Percentiles rank a stretch among this genome's conserved stretches.
phyloP scores from a whole-genome alignment of 805 yeast genomes.

The Lachancea kluyveri region DNA sequence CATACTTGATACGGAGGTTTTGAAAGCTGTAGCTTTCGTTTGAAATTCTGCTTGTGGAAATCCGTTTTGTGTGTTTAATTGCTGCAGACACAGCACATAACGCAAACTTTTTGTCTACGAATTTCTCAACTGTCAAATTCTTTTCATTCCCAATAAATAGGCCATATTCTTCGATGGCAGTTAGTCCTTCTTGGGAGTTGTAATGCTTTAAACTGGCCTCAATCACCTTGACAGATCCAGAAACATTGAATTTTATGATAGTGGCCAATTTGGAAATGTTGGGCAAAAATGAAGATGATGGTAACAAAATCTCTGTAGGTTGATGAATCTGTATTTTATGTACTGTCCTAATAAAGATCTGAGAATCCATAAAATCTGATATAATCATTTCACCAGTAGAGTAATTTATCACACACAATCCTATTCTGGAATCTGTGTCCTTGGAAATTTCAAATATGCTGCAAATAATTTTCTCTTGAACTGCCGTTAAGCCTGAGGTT shows the following conservation, averaged over 20 bases:
- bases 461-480: slow-evolving; percentile 19
- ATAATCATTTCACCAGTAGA: slow-evolving; percentile 35
- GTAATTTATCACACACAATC: slow-evolving; percentile 35
- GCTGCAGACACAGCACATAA: slow-evolving; percentile 33
- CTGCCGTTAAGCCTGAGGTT: slow-evolving; percentile 1
- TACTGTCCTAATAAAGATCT: slow-evolving; percentile 39
- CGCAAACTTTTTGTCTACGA: slow-evolving; percentile 28
- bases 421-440: slow-evolving; percentile 29
- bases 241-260: slow-evolving; percentile 31
- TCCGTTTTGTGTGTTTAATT: too few relatives aligned
- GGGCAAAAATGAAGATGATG: slow-evolving; percentile 26
- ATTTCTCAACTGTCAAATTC: slow-evolving; percentile 11
- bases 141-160: slow-evolving; percentile 10
- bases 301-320: slow-evolving; percentile 34
- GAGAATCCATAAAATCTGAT: slow-evolving; percentile 38
- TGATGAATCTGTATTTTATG: slow-evolving; percentile 34
- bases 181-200: slow-evolving; percentile 22
- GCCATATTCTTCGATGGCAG: slow-evolving; percentile 15
- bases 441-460: slow-evolving; percentile 25
- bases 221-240: slow-evolving; percentile 19
- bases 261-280: slow-evolving; percentile 29
- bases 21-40: slow-evolving; percentile 24
- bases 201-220: slow-evolving; percentile 25
- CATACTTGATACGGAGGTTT: slow-evolving; percentile 33
- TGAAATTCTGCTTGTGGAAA: too few relatives aligned